These are phyloP conservation scores for Boletus fagicola DNA, from an alignment of 768 basidiomycete genomes.

Conservation along the genomic window DNA sequence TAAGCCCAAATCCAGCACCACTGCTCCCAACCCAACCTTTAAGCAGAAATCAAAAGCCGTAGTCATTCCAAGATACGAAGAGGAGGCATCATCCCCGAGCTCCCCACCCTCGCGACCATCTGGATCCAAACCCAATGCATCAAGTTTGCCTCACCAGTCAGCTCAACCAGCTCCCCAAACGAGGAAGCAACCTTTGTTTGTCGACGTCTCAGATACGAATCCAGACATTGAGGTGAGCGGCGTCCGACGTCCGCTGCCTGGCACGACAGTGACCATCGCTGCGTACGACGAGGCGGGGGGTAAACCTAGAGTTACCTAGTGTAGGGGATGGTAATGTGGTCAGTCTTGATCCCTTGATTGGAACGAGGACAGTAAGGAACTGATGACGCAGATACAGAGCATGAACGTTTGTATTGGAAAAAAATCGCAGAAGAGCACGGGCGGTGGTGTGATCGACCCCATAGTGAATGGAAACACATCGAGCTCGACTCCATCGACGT, in stretches of 20 bases:
- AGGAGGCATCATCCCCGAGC: conserved; percentile 10
- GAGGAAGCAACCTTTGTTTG: conserved; percentile 18
- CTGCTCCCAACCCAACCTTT: not conserved
- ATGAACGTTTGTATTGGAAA: not conserved
- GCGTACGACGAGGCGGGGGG: not conserved
- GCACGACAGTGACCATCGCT: not conserved
- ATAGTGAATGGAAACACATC: not conserved
- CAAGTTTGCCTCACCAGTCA: no score
- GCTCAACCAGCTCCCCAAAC: not conserved
- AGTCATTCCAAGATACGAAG: conserved; percentile 7
- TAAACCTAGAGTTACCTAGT: no score
- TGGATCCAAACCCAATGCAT: not conserved
- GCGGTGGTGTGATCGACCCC: conserved; percentile 6
- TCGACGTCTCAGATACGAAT: conserved; percentile 26
- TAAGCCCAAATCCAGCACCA: conserved; percentile 1
- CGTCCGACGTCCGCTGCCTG: not conserved
- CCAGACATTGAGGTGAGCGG: conserved; percentile 21
- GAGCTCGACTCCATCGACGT: conserved; percentile 4
- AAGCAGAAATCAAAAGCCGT: not conserved
- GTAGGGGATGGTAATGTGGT: conserved; percentile 2
- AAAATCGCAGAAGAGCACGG: not conserved
- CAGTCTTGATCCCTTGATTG: not conserved
- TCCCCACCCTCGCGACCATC: not conserved
- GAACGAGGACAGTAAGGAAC: not conserved
- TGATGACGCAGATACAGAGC: conserved; percentile 10